A percentile compares a stretch with the other conserved stretches of the same genome.
Conservation (phyloP, 306 rosid genomes). For the Biancaea sappan region DNA sequence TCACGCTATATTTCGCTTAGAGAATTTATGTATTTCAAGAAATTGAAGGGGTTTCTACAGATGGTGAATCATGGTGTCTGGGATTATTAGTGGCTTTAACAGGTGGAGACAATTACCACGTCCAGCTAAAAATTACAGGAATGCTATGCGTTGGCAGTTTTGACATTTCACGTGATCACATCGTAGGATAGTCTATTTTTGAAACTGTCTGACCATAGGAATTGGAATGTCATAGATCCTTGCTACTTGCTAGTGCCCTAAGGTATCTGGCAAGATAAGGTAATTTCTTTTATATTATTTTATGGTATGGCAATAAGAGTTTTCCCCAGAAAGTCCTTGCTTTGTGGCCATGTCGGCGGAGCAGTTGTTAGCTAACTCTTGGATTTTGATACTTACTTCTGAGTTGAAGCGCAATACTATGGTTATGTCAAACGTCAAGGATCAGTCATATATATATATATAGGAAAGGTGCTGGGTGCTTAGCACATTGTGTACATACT, state of each 20-base stretch:
- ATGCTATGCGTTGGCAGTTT: neutral
- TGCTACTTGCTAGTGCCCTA: slow-evolving; percentile 17
- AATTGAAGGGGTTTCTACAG: neutral
- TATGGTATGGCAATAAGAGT: neutral
- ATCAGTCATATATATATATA: neutral
- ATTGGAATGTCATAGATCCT: too few relatives aligned
- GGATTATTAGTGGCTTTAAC: slow-evolving; percentile 8
- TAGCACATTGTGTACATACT: slow-evolving; percentile 10
- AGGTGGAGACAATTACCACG: neutral
- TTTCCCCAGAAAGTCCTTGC: neutral
- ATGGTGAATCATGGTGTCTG: neutral
- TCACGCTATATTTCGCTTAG: neutral
- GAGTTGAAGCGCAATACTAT: slow-evolving; percentile 6
- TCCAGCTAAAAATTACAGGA: neutral
- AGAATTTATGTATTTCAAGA: neutral
- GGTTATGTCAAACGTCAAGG: neutral
- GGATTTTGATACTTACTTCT: slow-evolving; percentile 12
- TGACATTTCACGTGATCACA: neutral
- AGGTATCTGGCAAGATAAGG: slow-evolving; percentile 7
- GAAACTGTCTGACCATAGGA: neutral
- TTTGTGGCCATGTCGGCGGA: slow-evolving; percentile 26
- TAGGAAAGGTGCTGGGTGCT: slow-evolving; percentile 20
- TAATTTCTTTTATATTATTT: neutral
- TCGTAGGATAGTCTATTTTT: slow-evolving; percentile 1
- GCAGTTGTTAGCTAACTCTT: slow-evolving; percentile 5